Conservation (phyloP, 352 stramenopile species). For the Discostella stelligera region DNA sequence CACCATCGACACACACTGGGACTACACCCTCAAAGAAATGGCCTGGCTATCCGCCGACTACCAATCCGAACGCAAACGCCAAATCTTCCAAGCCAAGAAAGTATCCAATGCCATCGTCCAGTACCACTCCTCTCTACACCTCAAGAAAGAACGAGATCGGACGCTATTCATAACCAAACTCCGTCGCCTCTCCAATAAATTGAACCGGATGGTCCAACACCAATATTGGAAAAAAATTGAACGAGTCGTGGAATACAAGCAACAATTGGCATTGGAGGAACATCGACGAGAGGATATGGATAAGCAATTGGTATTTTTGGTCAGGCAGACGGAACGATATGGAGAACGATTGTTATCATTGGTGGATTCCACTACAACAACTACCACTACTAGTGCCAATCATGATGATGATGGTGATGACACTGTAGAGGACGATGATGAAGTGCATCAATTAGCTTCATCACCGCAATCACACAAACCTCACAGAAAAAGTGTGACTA, state of each 20-base stretch:
- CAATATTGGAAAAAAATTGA: conserved; percentile 98
- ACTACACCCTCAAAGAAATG: conserved; percentile 81
- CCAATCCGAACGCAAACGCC: conserved; percentile 72
- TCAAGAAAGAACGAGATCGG: conserved; percentile 38
- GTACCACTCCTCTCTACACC: conserved; percentile 47
- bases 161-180: conserved; percentile 51
- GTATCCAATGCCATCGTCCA: conserved; percentile 50
- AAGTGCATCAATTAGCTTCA: too few relatives aligned
- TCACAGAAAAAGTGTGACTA: conserved; percentile 31
- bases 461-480: too few relatives aligned
- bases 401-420: conserved; percentile 29
- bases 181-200: conserved; percentile 76
- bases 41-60: conserved; percentile 80
- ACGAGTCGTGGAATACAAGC: conserved; percentile 96
- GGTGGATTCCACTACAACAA: background rate
- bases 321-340: conserved; percentile 96
- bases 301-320: conserved; percentile 91
- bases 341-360: conserved; percentile 63
- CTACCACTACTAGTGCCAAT: conserved; percentile 1
- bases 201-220: conserved; percentile 88
- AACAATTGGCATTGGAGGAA: conserved; percentile 90
- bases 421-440: conserved; percentile 7
- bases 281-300: conserved; percentile 91
- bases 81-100: conserved; percentile 65
- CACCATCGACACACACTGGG: conserved; percentile 71